These are phyloP conservation scores for Ustilago nuda DNA, from an alignment of 1,284 basidiomycete genomes.

Conservation along the genomic window DNA sequence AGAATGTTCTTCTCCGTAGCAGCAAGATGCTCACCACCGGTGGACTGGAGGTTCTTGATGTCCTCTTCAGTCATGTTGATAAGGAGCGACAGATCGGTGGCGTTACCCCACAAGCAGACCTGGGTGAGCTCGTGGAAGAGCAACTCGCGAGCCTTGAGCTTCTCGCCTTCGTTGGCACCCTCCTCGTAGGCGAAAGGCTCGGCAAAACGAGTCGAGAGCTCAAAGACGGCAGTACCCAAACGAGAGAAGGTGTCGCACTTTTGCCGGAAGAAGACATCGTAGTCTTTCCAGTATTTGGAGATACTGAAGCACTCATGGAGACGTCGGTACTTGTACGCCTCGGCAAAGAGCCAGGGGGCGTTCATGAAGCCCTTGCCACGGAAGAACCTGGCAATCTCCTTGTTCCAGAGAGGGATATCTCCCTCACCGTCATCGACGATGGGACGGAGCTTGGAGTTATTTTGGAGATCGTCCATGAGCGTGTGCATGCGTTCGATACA, in stretches of 20 bases:
- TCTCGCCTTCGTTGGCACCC: constrained; percentile 74
- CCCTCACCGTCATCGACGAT: constrained; percentile 93
- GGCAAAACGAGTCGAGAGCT: constrained; percentile 91
- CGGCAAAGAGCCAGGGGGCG: constrained; percentile 74
- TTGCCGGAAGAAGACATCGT: constrained; percentile 71
- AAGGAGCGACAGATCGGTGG: constrained; percentile 90
- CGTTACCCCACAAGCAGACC: constrained; percentile 49
- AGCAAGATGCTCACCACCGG: constrained; percentile 92
- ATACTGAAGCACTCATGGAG: constrained; percentile 94
- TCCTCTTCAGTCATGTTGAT: constrained; percentile 99
- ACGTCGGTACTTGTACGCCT: constrained; percentile 97
- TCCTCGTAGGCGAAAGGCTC: constrained; percentile 80
- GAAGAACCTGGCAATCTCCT: constrained; percentile 78
- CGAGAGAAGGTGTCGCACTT: constrained; percentile 94
- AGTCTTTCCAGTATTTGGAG: constrained; percentile 89
- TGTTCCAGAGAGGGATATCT: constrained; percentile 96
- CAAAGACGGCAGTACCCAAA: constrained; percentile 91
- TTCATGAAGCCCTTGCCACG: constrained; percentile 98
- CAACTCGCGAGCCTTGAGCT: constrained; percentile 81
- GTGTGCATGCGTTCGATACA: constrained; percentile 77
- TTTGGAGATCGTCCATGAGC: constrained; percentile 71
- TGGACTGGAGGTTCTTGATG: constrained; percentile 96
- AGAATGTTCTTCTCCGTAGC: constrained; percentile 96
- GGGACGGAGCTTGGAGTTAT: constrained; percentile 73
- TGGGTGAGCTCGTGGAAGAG: constrained; percentile 96